These are phyloP conservation scores for Ceratocystis cacaofunesta DNA, from an alignment of 2,329 filamentous ascomycete species.

Conservation along the genomic window DNA sequence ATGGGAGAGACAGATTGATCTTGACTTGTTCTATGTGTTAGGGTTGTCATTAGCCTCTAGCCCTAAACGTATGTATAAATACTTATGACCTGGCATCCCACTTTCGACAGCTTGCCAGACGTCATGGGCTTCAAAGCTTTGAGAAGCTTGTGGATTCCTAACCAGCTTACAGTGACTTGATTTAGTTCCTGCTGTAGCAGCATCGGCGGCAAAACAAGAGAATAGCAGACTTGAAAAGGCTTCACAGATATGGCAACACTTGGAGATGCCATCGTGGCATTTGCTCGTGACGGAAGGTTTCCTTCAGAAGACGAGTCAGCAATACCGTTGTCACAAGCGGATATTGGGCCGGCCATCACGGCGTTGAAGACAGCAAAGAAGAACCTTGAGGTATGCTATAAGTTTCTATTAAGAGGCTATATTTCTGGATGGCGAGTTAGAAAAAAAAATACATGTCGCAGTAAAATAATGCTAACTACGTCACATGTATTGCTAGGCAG, in stretches of 20 bases:
- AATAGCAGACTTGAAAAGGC: neutral
- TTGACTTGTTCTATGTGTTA: too few relatives aligned
- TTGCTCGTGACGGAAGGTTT: slow-evolving; percentile 29
- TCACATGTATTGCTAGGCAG: slow-evolving; percentile 31
- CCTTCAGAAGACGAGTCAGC: slow-evolving; percentile 27
- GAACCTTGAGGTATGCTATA: slow-evolving; percentile 27
- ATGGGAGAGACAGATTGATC: too few relatives aligned
- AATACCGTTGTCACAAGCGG: slow-evolving; percentile 27
- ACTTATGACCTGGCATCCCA: slow-evolving; percentile 11
- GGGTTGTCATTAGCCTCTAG: neutral
- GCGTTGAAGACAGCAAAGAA: slow-evolving; percentile 26
- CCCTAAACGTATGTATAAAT: neutral
- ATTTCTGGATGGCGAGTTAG: neutral
- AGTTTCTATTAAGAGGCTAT: neutral
- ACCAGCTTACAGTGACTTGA: neutral
- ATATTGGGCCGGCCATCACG: slow-evolving; percentile 27
- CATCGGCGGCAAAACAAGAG: neutral
- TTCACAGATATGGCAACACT: slow-evolving; percentile 18
- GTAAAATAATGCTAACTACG: neutral
- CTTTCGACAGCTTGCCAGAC: slow-evolving; percentile 9
- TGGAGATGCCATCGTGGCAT: slow-evolving; percentile 29
- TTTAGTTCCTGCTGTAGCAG: neutral
- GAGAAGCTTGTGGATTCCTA: neutral
- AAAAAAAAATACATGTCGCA: neutral
- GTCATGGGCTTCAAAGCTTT: slow-evolving; percentile 7